Conservation (phyloP, 164 flowering plant species). For the Magnolia kwangsiensis region DNA sequence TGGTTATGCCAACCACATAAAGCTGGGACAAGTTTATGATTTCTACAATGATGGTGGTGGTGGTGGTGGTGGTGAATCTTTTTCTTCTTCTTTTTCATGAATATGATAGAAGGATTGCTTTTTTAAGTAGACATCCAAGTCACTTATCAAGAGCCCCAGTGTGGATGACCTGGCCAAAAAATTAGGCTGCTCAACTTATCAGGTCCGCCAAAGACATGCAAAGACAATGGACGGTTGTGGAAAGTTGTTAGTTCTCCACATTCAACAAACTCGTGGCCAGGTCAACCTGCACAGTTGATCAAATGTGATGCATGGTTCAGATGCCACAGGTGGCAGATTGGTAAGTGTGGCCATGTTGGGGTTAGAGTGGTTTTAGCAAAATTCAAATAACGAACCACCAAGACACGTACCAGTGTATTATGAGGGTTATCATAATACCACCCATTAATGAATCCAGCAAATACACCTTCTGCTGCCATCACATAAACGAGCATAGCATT, state of each 20-base stretch:
- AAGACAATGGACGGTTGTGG: too few relatives aligned
- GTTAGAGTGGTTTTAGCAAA: not conserved
- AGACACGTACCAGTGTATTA: conserved; percentile 61
- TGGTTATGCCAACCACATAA: too few relatives aligned
- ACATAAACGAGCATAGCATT: conserved; percentile 96
- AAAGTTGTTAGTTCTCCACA: not conserved
- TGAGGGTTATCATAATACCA: conserved; percentile 81
- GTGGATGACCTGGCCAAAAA: too few relatives aligned
- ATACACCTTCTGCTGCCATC: conserved; percentile 89
- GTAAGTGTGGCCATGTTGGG: not conserved
- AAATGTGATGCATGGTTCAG: not conserved
- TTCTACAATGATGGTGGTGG: too few relatives aligned
- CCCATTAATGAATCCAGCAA: conserved; percentile 86
- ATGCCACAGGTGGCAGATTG: not conserved
- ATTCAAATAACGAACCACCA: not conserved
- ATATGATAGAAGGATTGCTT: too few relatives aligned
- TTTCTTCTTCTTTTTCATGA: too few relatives aligned
- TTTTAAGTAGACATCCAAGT: too few relatives aligned
- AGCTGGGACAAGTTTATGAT: too few relatives aligned
- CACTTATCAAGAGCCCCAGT: too few relatives aligned
- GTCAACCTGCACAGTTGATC: not conserved
- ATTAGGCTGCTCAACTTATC: too few relatives aligned
- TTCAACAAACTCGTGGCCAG: not conserved
- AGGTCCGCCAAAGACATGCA: too few relatives aligned
- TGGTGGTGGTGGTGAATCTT: too few relatives aligned